These are phyloP conservation scores for Hyphodiscus sp. DNA, from an alignment of 2,329 filamentous ascomycete genomes.

Conservation along the genomic window DNA sequence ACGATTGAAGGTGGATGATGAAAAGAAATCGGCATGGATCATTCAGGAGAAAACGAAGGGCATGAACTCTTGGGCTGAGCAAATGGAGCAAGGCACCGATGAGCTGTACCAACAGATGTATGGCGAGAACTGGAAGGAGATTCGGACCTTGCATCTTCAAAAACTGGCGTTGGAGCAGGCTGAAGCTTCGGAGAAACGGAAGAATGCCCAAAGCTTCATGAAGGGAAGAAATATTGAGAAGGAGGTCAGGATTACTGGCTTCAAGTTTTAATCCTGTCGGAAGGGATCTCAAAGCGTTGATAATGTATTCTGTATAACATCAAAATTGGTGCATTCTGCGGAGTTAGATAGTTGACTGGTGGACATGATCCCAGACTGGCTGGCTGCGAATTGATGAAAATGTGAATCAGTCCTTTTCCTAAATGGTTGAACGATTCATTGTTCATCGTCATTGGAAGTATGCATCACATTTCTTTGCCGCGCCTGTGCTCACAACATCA, in stretches of 20 bases:
- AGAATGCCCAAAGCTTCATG: constrained; percentile 10
- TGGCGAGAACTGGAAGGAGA: constrained; percentile 23
- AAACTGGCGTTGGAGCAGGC: constrained; percentile 8
- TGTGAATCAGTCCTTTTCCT: no score
- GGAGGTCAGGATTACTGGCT: constrained; percentile 19
- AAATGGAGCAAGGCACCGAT: constrained; percentile 24
- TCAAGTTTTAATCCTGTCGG: constrained; percentile 15
- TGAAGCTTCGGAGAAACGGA: constrained; percentile 7
- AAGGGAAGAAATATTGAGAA: constrained; percentile 10
- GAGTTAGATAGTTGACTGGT: neutral
- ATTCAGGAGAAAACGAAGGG: constrained; percentile 15
- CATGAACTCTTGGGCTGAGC: constrained; percentile 16
- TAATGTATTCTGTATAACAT: neutral
- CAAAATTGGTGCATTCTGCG: neutral
- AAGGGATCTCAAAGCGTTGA: neutral
- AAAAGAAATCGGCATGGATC: constrained; percentile 11
- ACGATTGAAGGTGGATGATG: constrained; percentile 16
- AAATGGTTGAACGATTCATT: no score
- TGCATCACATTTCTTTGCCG: no score
- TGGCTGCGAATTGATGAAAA: neutral
- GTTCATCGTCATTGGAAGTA: no score
- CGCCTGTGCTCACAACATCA: no score
- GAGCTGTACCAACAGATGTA: constrained; percentile 25
- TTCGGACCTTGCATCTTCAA: constrained; percentile 1
- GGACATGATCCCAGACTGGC: neutral